Conservation (phyloP, 2,329 filamentous ascomycete species). For the Lithohypha guttulata region DNA sequence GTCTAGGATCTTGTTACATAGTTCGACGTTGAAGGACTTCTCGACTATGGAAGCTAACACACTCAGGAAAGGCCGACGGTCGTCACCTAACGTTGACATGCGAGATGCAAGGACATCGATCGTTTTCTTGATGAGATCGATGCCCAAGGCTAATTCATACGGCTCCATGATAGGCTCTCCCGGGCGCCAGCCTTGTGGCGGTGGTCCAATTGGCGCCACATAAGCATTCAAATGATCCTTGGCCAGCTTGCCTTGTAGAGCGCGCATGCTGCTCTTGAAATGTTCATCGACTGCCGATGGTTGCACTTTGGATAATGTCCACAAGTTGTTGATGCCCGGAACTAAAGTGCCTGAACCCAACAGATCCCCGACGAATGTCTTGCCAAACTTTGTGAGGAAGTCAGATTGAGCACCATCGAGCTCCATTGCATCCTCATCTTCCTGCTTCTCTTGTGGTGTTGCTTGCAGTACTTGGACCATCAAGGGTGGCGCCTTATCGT, state of each 20-base stretch:
- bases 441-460: constrained; percentile 71
- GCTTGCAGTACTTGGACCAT: constrained; percentile 59
- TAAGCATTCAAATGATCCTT: constrained; percentile 81
- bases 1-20: constrained; percentile 84
- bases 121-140: constrained; percentile 83
- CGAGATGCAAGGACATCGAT: constrained; percentile 85
- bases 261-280: constrained; percentile 81
- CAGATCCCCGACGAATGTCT: constrained; percentile 75
- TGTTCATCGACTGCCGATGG: constrained; percentile 84
- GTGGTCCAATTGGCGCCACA: constrained; percentile 30
- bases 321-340: constrained; percentile 83
- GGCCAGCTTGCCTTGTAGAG: constrained; percentile 79
- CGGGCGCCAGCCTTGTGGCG: constrained; percentile 31
- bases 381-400: constrained; percentile 66
- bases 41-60: constrained; percentile 91
- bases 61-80: constrained; percentile 84
- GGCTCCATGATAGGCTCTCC: constrained; percentile 44
- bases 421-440: constrained; percentile 75
- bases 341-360: constrained; percentile 72
- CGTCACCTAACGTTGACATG: constrained; percentile 87
- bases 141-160: constrained; percentile 79
- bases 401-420: constrained; percentile 66
- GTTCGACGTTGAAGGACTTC: constrained; percentile 73
- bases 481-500: constrained; percentile 57
- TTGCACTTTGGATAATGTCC: constrained; percentile 77